Percentiles rank a stretch among this genome's conserved stretches.
Conservation (phyloP, 2,329 filamentous ascomycete species). For the Venturia oleaginea region DNA sequence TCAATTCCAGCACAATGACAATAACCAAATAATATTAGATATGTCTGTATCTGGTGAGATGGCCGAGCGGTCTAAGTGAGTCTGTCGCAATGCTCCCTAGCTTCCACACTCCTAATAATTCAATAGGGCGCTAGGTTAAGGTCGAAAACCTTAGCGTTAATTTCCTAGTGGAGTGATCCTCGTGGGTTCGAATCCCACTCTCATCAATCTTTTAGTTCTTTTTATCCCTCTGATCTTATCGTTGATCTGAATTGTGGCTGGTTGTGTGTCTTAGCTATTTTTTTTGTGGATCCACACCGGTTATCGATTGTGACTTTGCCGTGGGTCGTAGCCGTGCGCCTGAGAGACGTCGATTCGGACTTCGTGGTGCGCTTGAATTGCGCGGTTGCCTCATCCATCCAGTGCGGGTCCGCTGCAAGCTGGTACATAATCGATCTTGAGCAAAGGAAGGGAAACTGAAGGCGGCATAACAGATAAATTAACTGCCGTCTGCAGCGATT, state of each 20-base stretch:
- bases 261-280: background rate
- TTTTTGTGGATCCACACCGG: background rate
- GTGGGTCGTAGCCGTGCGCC: background rate
- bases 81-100: too few relatives aligned
- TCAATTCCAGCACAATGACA: background rate
- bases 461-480: too few relatives aligned
- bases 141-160: background rate
- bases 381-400: too few relatives aligned
- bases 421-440: too few relatives aligned
- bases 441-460: too few relatives aligned
- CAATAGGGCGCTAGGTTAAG: constrained; percentile 9
- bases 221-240: background rate
- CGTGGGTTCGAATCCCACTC: constrained; percentile 33
- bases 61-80: constrained; percentile 6
- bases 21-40: too few relatives aligned
- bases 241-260: background rate
- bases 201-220: constrained; percentile 21
- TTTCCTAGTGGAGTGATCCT: constrained; percentile 32
- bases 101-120: too few relatives aligned
- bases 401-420: too few relatives aligned
- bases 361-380: background rate
- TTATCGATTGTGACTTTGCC: background rate
- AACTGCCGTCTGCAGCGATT: too few relatives aligned
- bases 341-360: too few relatives aligned
- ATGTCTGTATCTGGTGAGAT: too few relatives aligned